A percentile compares a stretch with the other conserved stretches of the same genome.
Conservation (phyloP, 78 protist genomes). For the Carpediemonas membranifera region DNA sequence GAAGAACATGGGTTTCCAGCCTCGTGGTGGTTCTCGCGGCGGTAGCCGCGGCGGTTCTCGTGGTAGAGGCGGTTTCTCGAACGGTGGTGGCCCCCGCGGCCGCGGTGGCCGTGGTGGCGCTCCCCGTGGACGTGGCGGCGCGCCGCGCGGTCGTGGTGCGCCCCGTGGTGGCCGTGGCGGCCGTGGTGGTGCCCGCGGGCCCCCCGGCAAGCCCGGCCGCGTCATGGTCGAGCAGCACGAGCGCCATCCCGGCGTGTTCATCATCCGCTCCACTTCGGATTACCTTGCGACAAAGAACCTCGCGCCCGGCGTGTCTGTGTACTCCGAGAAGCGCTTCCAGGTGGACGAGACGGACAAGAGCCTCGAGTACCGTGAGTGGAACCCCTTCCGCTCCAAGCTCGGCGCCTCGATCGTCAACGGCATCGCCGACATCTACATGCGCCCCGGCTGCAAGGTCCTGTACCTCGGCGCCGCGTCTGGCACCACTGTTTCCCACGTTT, state of each 20-base stretch:
- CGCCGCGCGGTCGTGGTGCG: constrained; percentile 44
- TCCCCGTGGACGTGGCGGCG: too few relatives aligned
- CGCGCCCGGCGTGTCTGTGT: constrained; percentile 90
- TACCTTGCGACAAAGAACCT: constrained; percentile 73
- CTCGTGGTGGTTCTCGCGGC: constrained; percentile 26
- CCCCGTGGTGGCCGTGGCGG: constrained; percentile 45
- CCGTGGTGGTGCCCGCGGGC: constrained; percentile 47
- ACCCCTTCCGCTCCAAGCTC: constrained; percentile 98
- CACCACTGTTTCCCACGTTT: constrained; percentile 96
- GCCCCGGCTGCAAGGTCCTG: constrained; percentile 93
- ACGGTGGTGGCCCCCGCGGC: constrained; percentile 33
- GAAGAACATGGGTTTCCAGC: background rate
- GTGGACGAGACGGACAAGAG: constrained; percentile 57
- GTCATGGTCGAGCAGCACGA: constrained; percentile 75
- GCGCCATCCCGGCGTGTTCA: constrained; percentile 78
- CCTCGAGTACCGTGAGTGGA: constrained; percentile 98
- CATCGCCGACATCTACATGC: constrained; percentile 72
- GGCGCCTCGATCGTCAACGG: constrained; percentile 96
- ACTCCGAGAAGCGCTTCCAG: constrained; percentile 93
- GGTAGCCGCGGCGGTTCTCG: constrained; percentile 38
- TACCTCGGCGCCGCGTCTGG: constrained; percentile 99
- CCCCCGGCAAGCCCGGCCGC: constrained; percentile 34
- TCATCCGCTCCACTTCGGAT: constrained; percentile 77
- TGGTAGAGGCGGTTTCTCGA: constrained; percentile 33
- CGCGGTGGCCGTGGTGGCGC: constrained; percentile 44